Evolutionary conservation across 139 green algal species (phyloP).

Genomic region (Mychonastes homosphaera): DNA sequence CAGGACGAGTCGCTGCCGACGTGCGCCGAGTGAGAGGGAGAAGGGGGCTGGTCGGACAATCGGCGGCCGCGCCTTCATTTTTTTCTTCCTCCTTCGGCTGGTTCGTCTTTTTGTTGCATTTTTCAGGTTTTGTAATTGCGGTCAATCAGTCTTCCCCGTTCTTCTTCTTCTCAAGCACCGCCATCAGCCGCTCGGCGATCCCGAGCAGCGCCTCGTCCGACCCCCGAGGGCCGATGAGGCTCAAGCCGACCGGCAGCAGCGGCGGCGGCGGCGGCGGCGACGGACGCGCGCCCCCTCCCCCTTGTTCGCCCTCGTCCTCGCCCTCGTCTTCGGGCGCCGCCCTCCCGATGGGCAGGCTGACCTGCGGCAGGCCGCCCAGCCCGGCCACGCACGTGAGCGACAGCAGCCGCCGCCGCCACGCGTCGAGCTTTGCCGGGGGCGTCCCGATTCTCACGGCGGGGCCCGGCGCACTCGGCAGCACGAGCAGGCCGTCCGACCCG

Average conservation of each 20-base stretch:
- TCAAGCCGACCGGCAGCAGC: constrained; percentile 57
- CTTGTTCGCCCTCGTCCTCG: not conserved
- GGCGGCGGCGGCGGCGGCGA: not conserved
- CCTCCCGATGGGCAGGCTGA: constrained; percentile 12
- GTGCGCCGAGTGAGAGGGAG: too few relatives aligned
- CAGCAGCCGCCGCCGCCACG: constrained; percentile 48
- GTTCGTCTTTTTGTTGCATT: too few relatives aligned
- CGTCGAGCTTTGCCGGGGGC: constrained; percentile 38
- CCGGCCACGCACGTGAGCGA: constrained; percentile 66
- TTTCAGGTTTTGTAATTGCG: too few relatives aligned
- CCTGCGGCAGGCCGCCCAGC: constrained; percentile 75
- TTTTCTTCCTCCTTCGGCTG: too few relatives aligned
- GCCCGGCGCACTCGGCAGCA: constrained; percentile 57
- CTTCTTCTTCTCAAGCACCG: too few relatives aligned
- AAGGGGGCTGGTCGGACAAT: too few relatives aligned
- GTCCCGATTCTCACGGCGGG: constrained; percentile 30
- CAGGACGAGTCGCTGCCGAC: too few relatives aligned
- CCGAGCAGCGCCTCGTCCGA: constrained; percentile 67
- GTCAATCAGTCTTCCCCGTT: too few relatives aligned
- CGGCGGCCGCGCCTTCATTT: too few relatives aligned
- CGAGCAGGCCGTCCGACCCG: constrained; percentile 43
- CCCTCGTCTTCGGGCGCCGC: not conserved
- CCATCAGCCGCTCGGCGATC: constrained; percentile 44
- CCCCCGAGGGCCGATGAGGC: constrained; percentile 60
- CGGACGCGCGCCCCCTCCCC: not conserved